Evolutionary conservation across 208 protist species (phyloP).

Genomic region (Strigomonas galati): DNA sequence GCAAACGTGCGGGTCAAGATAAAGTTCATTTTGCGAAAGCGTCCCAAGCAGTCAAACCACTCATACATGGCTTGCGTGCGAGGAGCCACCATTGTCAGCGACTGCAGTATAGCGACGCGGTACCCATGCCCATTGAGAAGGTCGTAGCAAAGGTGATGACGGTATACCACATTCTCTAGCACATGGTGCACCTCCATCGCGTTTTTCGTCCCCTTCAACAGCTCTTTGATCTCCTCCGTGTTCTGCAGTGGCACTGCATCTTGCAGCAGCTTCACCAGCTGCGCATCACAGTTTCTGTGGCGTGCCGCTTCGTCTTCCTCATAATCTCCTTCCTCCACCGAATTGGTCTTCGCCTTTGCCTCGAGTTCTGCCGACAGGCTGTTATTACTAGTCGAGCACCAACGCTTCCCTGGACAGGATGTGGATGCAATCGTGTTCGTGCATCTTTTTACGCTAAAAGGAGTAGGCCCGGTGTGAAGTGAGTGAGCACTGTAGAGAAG

Average conservation of each 20-base stretch:
- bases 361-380: not conserved
- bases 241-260: constrained; percentile 41
- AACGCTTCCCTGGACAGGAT: not conserved
- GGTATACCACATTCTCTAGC: constrained; percentile 69
- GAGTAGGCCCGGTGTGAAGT: not conserved
- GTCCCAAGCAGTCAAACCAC: constrained; percentile 76
- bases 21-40: constrained; percentile 74
- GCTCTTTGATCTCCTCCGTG: constrained; percentile 45
- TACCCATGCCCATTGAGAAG: constrained; percentile 83
- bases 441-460: not conserved
- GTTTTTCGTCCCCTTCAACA: constrained; percentile 70
- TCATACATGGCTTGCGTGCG: constrained; percentile 52
- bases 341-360: too few species aligned
- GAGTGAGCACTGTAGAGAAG: not conserved
- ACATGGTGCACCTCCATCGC: constrained; percentile 67
- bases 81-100: constrained; percentile 55
- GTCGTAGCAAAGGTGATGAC: constrained; percentile 69
- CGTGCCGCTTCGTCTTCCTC: not conserved
- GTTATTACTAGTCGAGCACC: not conserved
- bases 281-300: constrained; percentile 19
- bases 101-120: constrained; percentile 68
- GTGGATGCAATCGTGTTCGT: too few species aligned
- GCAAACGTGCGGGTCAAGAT: constrained; percentile 79
- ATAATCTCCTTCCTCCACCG: not conserved
- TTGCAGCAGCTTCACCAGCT: constrained; percentile 37